Evolutionary conservation across 192 early-diverging fungal genomes (phyloP).

Genomic region (Umbelopsis ramanniana): DNA sequence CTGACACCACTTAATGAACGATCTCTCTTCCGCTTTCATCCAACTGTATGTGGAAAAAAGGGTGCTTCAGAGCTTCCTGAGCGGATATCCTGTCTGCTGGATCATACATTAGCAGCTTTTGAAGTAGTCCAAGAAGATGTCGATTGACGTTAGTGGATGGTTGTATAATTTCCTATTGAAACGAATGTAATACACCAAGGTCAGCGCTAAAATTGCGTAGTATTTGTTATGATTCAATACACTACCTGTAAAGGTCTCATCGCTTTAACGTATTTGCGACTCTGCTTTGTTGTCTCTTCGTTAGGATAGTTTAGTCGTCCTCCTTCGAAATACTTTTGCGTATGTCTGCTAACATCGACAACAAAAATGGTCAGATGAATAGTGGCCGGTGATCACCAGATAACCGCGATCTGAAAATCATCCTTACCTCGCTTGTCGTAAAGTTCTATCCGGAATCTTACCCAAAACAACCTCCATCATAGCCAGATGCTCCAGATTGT

Average conservation of each 20-base stretch:
- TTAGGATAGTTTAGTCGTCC: slow-evolving; percentile 58
- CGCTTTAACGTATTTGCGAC: slow-evolving; percentile 64
- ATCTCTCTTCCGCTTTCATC: slow-evolving; percentile 46
- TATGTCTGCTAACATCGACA: slow-evolving; percentile 37
- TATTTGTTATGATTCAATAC: slow-evolving; percentile 4
- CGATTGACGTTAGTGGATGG: slow-evolving; percentile 44
- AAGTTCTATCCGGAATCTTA: slow-evolving; percentile 68
- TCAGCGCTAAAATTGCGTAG: slow-evolving; percentile 15
- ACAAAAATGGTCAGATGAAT: background rate
- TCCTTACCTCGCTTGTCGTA: slow-evolving; percentile 50
- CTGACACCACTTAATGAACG: background rate
- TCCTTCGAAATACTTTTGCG: slow-evolving; percentile 59
- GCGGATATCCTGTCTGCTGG: slow-evolving; percentile 81
- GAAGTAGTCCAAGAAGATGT: slow-evolving; percentile 73
- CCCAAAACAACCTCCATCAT: slow-evolving; percentile 96
- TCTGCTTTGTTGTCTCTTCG: slow-evolving; percentile 55
- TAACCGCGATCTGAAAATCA: too few relatives aligned
- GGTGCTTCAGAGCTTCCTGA: slow-evolving; percentile 80
- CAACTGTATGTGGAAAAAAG: slow-evolving; percentile 74
- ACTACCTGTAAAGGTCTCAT: slow-evolving; percentile 57
- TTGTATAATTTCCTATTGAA: slow-evolving; percentile 46
- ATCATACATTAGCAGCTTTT: slow-evolving; percentile 77
- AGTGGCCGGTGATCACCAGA: too few relatives aligned
- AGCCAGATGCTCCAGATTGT: slow-evolving; percentile 94
- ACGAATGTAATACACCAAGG: too few relatives aligned